Conservation (phyloP, 179 eudicot genomes). For the Amaranthus tricolor region DNA sequence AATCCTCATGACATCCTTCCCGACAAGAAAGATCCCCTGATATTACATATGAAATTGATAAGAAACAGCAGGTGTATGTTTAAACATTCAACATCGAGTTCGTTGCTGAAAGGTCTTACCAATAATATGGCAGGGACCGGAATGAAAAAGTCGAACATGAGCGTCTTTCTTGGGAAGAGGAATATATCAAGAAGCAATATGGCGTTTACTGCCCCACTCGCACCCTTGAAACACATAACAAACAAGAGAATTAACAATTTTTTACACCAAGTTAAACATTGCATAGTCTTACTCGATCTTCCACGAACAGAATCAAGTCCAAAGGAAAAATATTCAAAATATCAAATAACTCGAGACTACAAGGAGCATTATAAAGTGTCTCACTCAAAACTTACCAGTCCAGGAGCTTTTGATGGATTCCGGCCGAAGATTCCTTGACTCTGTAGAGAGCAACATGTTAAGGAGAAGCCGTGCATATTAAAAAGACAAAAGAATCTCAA, state of each 20-base stretch:
- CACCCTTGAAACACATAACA: slow-evolving; percentile 50
- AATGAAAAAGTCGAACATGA: slow-evolving; percentile 57
- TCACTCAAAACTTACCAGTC: slow-evolving; percentile 46
- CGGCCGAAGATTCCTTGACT: slow-evolving; percentile 27
- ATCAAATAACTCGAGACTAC: not conserved
- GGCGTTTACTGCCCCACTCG: slow-evolving; percentile 93
- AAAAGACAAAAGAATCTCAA: slow-evolving; percentile 7
- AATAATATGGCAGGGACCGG: slow-evolving; percentile 86
- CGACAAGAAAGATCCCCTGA: slow-evolving; percentile 71
- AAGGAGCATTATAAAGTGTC: not conserved
- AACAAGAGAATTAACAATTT: not conserved
- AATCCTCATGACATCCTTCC: slow-evolving; percentile 64
- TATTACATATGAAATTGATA: slow-evolving; percentile 15
- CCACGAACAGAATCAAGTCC: not conserved
- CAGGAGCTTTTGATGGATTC: slow-evolving; percentile 55
- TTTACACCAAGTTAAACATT: not conserved
- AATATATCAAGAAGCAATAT: slow-evolving; percentile 83
- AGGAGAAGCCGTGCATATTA: not conserved
- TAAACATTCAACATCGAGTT: not conserved
- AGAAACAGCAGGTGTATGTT: slow-evolving; percentile 12
- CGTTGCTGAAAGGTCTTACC: slow-evolving; percentile 37
- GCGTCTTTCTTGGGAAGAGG: slow-evolving; percentile 61
- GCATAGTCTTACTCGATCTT: not conserved
- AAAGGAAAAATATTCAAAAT: not conserved
- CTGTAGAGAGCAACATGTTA: slow-evolving; percentile 34